These are phyloP conservation scores for Monascus purpureus DNA, from an alignment of 495 filamentous ascomycete species.

Conservation along the genomic window DNA sequence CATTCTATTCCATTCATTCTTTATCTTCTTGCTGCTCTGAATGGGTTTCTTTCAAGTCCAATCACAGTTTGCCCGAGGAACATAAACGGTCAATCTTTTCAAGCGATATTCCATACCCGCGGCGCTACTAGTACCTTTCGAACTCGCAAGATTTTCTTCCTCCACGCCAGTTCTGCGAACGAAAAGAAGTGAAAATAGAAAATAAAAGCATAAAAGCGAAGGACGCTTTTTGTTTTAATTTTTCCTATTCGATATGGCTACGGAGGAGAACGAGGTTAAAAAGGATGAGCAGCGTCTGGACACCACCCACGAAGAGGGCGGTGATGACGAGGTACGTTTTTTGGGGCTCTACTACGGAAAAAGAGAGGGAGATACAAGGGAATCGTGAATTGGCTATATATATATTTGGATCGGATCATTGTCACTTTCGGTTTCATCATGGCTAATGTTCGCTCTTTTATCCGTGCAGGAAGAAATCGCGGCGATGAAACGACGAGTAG, in stretches of 20 bases:
- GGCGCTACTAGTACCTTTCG: not conserved
- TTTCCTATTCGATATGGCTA: conserved; percentile 14
- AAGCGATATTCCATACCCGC: not conserved
- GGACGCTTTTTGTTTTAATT: too few relatives aligned
- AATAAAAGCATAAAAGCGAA: too few relatives aligned
- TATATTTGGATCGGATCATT: too few relatives aligned
- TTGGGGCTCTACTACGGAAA: not conserved
- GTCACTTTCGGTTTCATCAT: too few relatives aligned
- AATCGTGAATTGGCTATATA: too few relatives aligned
- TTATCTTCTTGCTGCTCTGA: not conserved
- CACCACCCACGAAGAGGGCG: conserved; percentile 23
- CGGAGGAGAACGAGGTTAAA: conserved; percentile 25
- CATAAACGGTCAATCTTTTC: not conserved
- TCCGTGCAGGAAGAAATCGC: conserved; percentile 83
- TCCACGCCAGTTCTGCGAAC: not conserved
- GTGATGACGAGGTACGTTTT: conserved; percentile 30
- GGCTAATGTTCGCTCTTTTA: too few relatives aligned
- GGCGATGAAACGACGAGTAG: conserved; percentile 94
- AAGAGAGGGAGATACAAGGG: too few relatives aligned
- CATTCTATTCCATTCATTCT: not conserved
- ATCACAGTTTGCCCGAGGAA: not conserved
- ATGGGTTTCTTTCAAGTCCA: not conserved
- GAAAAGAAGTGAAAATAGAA: conserved; percentile 1
- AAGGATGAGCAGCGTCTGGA: conserved; percentile 21
- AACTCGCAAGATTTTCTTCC: conserved; percentile 1